Evolutionary conservation across 129 eudicot species (phyloP), one percentile per base, ranked within the genome.

Genomic region (Artemisia annua): DNA sequence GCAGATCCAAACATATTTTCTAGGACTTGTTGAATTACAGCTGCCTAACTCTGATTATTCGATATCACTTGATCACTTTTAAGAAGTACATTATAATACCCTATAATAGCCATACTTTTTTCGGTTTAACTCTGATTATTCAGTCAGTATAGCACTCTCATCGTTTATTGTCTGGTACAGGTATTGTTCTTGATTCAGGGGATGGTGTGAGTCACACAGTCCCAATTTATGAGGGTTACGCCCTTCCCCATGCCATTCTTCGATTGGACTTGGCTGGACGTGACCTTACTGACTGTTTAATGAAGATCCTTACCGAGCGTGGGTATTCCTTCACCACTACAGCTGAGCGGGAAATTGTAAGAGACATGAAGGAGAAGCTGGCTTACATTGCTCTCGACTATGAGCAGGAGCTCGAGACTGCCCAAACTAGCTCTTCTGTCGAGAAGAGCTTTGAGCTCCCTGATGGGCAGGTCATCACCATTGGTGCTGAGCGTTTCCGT

Each of bases 131-230:
- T 17, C 2, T 52, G 16, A 51, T 50, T 68, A 44, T 68, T 51
- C 58, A 15, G 48, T 68, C 24, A 12, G 15, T 50, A 11, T 16
- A 15, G 26, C 54, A 52, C 28, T 28, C 44, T 30, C 13, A 20
- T 76, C 54, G 58, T 50, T 49, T 69, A 1, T 72, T 66, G 57
- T 79, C 15, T 66, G 75, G 35, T 72, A 70, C 68, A 88, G 95
- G 95, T 75, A 86, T 89, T 84, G 96, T 89, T 69, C 82, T 89
- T 80, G 95, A 88, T 82, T 88, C 95, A 35, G 95, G 92, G 46
- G 92, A 87, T 55, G 92, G 92, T 87, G 93, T 87, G 60, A 84
- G 89, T 58, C 91, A 88, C 82, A 88, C 96, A 0, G 96, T 85
- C 74, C 96, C 96, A 13, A 88, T 86, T 19, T 88, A 88, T 20